A percentile compares a stretch with the other conserved stretches of the same genome.
Evolutionary conservation across 306 rosid species (phyloP).

Genomic region (Vigna unguiculata): DNA sequence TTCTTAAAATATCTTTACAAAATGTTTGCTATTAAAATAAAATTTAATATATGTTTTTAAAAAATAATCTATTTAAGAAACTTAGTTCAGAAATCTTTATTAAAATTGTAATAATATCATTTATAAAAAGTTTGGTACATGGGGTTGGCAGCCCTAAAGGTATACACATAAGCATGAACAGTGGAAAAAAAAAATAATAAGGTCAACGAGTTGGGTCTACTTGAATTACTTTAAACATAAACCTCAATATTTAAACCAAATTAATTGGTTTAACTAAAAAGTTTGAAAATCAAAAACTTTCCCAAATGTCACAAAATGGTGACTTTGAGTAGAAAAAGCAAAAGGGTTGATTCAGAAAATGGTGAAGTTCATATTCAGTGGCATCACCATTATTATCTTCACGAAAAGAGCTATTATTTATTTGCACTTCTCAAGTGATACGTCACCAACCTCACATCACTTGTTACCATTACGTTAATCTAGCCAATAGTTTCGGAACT

Average conservation of each 20-base stretch:
- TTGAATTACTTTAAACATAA: not conserved
- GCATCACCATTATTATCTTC: not conserved
- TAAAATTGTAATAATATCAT: too few relatives aligned
- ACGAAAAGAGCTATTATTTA: conserved; percentile 12
- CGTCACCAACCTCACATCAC: conserved; percentile 44
- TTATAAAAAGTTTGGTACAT: too few relatives aligned
- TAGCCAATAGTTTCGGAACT: conserved; percentile 32
- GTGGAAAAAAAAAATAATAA: not conserved
- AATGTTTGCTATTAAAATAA: too few relatives aligned
- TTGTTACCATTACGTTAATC: conserved; percentile 33
- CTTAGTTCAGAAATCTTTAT: too few relatives aligned
- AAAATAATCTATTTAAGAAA: too few relatives aligned
- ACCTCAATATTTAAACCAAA: not conserved
- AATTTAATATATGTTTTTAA: too few relatives aligned
- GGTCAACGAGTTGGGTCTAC: not conserved
- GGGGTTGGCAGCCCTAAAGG: not conserved
- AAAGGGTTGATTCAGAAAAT: conserved; percentile 19
- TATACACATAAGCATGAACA: too few relatives aligned
- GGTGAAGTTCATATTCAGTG: conserved; percentile 26
- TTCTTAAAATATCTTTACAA: too few relatives aligned
- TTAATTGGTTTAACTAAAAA: too few relatives aligned
- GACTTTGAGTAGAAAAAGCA: not conserved
- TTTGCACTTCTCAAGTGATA: conserved; percentile 7
- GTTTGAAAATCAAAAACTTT: not conserved
- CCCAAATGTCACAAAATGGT: not conserved